Conservation (phyloP, 345 rosid genomes). For the Linum trigynum region DNA sequence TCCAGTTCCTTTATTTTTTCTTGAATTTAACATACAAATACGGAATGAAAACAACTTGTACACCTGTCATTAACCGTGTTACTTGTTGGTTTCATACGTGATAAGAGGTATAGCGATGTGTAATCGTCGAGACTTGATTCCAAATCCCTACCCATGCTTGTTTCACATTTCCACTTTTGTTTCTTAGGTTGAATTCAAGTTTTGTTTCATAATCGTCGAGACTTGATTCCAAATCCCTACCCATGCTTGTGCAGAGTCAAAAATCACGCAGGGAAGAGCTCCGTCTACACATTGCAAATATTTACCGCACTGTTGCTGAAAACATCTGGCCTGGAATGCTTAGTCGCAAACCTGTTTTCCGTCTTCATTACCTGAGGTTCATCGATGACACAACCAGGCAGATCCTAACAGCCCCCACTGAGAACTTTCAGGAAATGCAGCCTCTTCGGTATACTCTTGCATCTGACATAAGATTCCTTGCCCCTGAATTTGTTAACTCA, state of each 20-base stretch:
- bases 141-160: conserved; percentile 13
- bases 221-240: neutral
- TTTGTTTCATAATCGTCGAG: no score
- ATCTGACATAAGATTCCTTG: conserved; percentile 75
- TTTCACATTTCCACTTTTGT: neutral
- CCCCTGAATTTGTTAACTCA: conserved; percentile 93
- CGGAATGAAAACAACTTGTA: no score
- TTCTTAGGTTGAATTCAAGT: no score
- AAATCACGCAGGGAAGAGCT: conserved; percentile 94
- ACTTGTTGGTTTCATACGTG: no score
- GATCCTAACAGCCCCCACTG: conserved; percentile 45
- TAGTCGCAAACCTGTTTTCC: conserved; percentile 71
- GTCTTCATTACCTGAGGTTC: conserved; percentile 84
- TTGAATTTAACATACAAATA: no score
- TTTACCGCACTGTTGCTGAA: conserved; percentile 86
- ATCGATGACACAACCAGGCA: conserved; percentile 81
- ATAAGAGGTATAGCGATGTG: no score
- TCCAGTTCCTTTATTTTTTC: no score
- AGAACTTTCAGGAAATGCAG: conserved; percentile 83
- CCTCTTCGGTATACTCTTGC: conserved; percentile 92
- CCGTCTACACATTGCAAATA: conserved; percentile 73
- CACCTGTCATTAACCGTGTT: no score
- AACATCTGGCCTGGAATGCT: conserved; percentile 96
- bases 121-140: no score
- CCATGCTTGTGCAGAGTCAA: conserved; percentile 54